Base-by-base conservation (phyloP, 2,329 filamentous ascomycete species). In the Torrubiellomyces zombiae region DNA sequence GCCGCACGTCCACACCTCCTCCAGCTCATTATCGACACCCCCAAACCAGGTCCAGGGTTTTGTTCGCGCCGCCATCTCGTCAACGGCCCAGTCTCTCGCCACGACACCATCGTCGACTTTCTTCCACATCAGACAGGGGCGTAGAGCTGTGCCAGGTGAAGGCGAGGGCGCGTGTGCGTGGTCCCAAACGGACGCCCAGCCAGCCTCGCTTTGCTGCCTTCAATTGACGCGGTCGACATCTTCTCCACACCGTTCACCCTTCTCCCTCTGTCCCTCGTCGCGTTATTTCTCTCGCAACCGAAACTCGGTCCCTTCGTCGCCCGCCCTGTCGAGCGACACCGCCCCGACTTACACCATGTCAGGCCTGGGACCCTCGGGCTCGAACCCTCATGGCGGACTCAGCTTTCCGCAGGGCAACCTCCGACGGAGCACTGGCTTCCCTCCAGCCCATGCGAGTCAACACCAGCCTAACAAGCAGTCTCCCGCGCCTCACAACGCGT, bases 381-480 rank as follows among this genome's bases (percentile, higher is more conserved):
- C 60, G 30, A 67, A 63, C 39, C 48, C 53, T 43, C 63, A 67
- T 46, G 50, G 59, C 31, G 60, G 60, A 45, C 53, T 69, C 37
- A 52, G 52, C 38, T 68, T 66, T 35, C 51, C 60, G 27, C 59
- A 62, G 47, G 54, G 58, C 39, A 45, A 48, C 42, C 38, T 66
- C 31, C 52, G 63, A 45, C 61, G 63, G 31, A 48, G 44, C 27
- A 31, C 38, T 28, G 47, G 40, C 34, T 64, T 56, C 35, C 52
- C 53, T 39, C 50, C 57, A 28, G 50, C 55, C 18, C 60, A 63
- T 38, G 50, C 58, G 30, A 58, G 55, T 35, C 58, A 60, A 37
- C 54, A 58, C 35, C 58, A 60, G 37, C 53, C 56, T 35, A 66
- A 59, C 42, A 67, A 69, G 43, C 59, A 63, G 32, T 63, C 64